Evolutionary conservation across 306 rosid species (phyloP), one percentile per base, ranked within the genome.

Genomic region (Vigna reflexopilosa): DNA sequence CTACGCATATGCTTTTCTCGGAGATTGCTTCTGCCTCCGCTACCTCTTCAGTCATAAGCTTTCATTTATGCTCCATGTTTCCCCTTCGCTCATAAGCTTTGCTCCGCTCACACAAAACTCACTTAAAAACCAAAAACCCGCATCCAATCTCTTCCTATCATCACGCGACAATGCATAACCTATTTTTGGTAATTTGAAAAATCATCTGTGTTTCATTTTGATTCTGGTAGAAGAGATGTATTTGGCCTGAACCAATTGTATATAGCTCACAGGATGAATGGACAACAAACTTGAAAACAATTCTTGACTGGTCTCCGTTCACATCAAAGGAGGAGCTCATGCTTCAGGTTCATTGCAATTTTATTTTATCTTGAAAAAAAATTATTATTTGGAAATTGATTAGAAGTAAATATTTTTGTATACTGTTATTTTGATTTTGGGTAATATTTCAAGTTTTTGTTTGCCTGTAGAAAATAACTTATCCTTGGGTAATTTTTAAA

Each of bases 241-340:
- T n/a, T 70, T 89, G 97, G 97, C 87, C 90, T 0, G 91, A 90
- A 68, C 98, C 96, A 74, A 88, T 90, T 54, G 82, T 87, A n/a
- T 90, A 88, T 80, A 49, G 89, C 75, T 88, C 98, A 40, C 85
- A 67, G 40, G 93, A 89, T 17, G 97, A 92, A 67, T 95, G 98
- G 98, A 80, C 91, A 56, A 83, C 86, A 6, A 86, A 89, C 80
- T 82, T 95, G 93, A 87, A 86, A 80, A 86, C 88, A 79, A 95
- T 95, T 72, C 90, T 95, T 42, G 93, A 95, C 59, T 95, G 98
- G 98, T 92, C 97, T 80, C 98, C 98, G 52, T 95, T 92, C 83
- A 44, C 87, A 51, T 88, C 97, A 81, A 90, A 95, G 89, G 97
- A 87, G 82, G 95, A 95, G 61, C 96, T 95, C 86, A 70, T 90